phyloP scores from a whole-genome alignment of 177 flowering plant species.

The Vitis hybrid region DNA sequence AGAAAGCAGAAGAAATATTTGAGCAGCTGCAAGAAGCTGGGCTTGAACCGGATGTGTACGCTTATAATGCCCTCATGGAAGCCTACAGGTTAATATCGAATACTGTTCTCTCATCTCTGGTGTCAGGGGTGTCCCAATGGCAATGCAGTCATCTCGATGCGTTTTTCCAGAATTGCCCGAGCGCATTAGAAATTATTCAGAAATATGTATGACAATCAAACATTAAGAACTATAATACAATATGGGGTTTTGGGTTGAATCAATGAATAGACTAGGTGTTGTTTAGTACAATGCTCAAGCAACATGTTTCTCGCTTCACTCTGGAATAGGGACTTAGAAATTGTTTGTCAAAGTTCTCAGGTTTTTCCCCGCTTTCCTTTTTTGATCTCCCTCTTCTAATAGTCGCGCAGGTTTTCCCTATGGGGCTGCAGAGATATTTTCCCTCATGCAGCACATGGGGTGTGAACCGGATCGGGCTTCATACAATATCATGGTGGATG shows the following conservation, averaged over 20 bases:
- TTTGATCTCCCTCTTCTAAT: conserved; percentile 14
- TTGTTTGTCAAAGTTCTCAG: too few species aligned
- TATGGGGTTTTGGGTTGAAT: neutral
- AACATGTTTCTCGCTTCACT: neutral
- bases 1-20: conserved; percentile 89
- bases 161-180: neutral
- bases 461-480: conserved; percentile 98
- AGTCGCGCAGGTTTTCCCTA: conserved; percentile 87
- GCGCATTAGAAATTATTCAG: too few species aligned
- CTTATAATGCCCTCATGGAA: conserved; percentile 93
- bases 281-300: neutral
- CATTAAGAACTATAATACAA: neutral
- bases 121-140: neutral
- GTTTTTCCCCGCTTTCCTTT: neutral
- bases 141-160: neutral
- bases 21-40: conserved; percentile 88
- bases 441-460: conserved; percentile 95
- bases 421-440: conserved; percentile 87
- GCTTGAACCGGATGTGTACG: conserved; percentile 87
- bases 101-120: neutral
- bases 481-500: conserved; percentile 92
- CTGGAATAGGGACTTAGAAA: neutral
- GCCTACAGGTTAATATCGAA: conserved; percentile 61
- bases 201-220: too few species aligned
- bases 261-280: neutral